phyloP scores from a whole-genome alignment of 306 rosid genomes.

The Oxytropis ochrocephala region DNA sequence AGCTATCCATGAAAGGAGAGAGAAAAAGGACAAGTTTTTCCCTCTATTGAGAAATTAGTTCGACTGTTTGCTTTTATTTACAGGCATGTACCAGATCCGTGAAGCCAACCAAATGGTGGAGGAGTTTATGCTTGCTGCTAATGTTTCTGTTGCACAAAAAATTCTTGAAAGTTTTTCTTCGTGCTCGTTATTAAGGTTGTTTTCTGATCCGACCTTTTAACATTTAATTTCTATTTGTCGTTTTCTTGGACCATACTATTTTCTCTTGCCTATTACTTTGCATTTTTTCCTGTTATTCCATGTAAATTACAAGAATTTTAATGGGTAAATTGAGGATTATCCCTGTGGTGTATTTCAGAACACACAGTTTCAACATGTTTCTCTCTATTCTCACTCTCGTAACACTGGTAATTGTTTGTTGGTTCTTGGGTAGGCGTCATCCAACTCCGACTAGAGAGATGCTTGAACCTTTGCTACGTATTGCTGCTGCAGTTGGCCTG shows the following conservation, averaged over 20 bases:
- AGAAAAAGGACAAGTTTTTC: background rate
- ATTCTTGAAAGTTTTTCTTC: constrained; percentile 68
- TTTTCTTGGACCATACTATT: background rate
- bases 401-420: background rate
- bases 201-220: constrained; percentile 4
- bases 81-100: constrained; percentile 97
- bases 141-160: constrained; percentile 85
- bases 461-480: constrained; percentile 88
- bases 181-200: constrained; percentile 79
- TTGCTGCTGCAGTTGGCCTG: constrained; percentile 88
- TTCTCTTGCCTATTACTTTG: background rate
- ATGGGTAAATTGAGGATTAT: background rate
- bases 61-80: constrained; percentile 15
- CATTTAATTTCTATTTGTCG: background rate
- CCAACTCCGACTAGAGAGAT: constrained; percentile 86
- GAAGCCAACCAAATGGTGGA: constrained; percentile 99
- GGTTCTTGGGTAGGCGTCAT: constrained; percentile 69
- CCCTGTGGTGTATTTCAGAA: no score
- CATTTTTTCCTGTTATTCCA: background rate
- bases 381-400: no score
- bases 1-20: background rate
- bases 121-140: constrained; percentile 99
- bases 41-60: background rate
- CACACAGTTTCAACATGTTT: no score
- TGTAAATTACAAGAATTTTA: background rate